Conservation (phyloP, 805 yeast species). For the Debaryomyces hansenii region DNA sequence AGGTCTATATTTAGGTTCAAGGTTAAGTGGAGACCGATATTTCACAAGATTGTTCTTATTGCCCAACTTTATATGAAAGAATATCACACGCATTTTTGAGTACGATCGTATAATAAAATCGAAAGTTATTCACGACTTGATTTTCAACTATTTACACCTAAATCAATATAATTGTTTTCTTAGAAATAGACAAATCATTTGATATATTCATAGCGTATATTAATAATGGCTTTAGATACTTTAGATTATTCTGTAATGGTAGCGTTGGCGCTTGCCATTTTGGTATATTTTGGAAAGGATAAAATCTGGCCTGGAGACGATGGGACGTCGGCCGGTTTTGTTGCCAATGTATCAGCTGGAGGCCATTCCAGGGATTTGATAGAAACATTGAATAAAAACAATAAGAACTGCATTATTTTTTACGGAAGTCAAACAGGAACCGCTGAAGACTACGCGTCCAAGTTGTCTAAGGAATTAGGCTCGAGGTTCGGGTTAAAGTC, state of each 20-base stretch:
- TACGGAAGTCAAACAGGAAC: conserved; percentile 98
- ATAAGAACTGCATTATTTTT: conserved; percentile 76
- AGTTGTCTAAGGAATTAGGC: conserved; percentile 84
- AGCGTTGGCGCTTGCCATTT: conserved; percentile 63
- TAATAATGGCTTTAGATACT: conserved; percentile 61
- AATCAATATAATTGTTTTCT: background rate
- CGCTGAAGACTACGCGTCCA: conserved; percentile 93
- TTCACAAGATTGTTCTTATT: too few relatives aligned
- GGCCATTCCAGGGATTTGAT: conserved; percentile 54
- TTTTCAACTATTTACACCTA: too few relatives aligned
- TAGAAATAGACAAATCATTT: background rate
- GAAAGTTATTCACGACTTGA: too few relatives aligned
- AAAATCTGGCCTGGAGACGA: conserved; percentile 40
- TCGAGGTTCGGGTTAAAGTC: conserved; percentile 78
- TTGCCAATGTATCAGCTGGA: conserved; percentile 26
- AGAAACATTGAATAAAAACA: conserved; percentile 55
- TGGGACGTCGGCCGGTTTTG: conserved; percentile 28
- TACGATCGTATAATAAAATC: background rate
- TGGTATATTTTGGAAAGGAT: conserved; percentile 69
- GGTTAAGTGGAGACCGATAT: too few relatives aligned
- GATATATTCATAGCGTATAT: background rate
- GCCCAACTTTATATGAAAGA: background rate
- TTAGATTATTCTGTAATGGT: conserved; percentile 69
- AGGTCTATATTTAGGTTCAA: too few relatives aligned
- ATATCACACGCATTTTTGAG: background rate